Evolutionary conservation across 371 early-diverging fungal species (phyloP).

Genomic region (Rhizopus arrhizus): DNA sequence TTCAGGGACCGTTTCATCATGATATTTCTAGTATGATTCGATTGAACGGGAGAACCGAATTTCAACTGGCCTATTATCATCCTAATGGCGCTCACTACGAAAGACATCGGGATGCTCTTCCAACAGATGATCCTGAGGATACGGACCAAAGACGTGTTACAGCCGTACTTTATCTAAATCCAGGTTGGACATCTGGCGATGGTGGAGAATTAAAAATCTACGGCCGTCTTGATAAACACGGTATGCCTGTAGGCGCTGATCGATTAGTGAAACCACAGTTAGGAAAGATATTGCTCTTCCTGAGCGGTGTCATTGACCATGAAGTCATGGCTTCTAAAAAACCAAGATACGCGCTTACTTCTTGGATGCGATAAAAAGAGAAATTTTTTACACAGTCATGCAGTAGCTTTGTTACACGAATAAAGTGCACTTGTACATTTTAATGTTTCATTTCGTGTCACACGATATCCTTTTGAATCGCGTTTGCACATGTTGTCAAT

Average conservation of each 20-base stretch:
- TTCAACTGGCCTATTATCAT: conserved; percentile 62
- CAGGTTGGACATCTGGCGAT: conserved; percentile 53
- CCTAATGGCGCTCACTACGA: conserved; percentile 66
- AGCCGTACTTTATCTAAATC: conserved; percentile 61
- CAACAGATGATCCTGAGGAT: conserved; percentile 58
- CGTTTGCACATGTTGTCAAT: background rate
- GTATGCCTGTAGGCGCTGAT: conserved; percentile 48
- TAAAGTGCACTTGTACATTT: background rate
- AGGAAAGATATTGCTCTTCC: conserved; percentile 60
- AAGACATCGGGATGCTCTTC: conserved; percentile 66
- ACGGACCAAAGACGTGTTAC: conserved; percentile 64
- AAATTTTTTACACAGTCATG: background rate
- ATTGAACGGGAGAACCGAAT: conserved; percentile 58
- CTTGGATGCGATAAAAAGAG: conserved; percentile 52
- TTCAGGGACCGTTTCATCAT: conserved; percentile 44
- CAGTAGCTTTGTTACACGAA: background rate
- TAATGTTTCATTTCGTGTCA: background rate
- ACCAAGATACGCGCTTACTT: conserved; percentile 55
- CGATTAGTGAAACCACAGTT: conserved; percentile 48
- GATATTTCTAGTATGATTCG: conserved; percentile 55
- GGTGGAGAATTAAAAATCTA: conserved; percentile 61
- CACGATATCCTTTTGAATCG: too few relatives aligned
- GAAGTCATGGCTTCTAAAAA: conserved; percentile 58
- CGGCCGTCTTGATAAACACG: conserved; percentile 44
- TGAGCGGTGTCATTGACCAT: conserved; percentile 68